Evolutionary conservation across 2,329 filamentous ascomycete genomes (phyloP).

Genomic region (Calonectria henricotiae): DNA sequence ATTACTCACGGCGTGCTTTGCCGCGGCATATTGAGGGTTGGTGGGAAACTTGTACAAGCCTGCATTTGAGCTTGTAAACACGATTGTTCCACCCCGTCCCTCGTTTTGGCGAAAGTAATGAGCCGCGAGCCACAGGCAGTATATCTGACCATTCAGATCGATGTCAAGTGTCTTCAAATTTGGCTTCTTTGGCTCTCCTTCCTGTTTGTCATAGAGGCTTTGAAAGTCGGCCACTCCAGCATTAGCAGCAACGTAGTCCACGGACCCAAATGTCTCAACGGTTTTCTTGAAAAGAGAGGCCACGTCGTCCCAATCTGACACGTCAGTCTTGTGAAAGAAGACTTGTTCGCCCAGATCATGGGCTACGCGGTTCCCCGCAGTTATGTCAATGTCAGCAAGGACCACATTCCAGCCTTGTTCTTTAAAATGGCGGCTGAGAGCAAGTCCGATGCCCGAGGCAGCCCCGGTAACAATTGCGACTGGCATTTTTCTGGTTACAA

Average conservation of each 20-base stretch:
- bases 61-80: constrained; percentile 23
- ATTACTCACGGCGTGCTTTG: constrained; percentile 21
- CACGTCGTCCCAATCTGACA: constrained; percentile 24
- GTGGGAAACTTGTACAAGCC: constrained; percentile 28
- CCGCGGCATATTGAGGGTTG: constrained; percentile 25
- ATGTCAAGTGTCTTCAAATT: constrained; percentile 32
- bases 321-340: constrained; percentile 33
- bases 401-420: constrained; percentile 18
- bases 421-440: constrained; percentile 14
- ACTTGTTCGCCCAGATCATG: constrained; percentile 23
- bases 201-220: constrained; percentile 24
- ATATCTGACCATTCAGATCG: constrained; percentile 23
- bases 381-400: constrained; percentile 18
- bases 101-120: constrained; percentile 28
- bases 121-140: constrained; percentile 19
- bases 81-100: constrained; percentile 24
- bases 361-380: constrained; percentile 15
- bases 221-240: constrained; percentile 29
- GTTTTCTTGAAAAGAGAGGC: constrained; percentile 31
- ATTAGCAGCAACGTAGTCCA: constrained; percentile 25
- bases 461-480: constrained; percentile 19
- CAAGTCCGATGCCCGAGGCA: constrained; percentile 11
- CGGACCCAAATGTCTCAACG: constrained; percentile 9
- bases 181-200: constrained; percentile 18
- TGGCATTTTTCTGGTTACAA: constrained; percentile 23